phyloP scores from a whole-genome alignment of 2,329 filamentous ascomycete genomes.

The Aspergillus ibericus region DNA sequence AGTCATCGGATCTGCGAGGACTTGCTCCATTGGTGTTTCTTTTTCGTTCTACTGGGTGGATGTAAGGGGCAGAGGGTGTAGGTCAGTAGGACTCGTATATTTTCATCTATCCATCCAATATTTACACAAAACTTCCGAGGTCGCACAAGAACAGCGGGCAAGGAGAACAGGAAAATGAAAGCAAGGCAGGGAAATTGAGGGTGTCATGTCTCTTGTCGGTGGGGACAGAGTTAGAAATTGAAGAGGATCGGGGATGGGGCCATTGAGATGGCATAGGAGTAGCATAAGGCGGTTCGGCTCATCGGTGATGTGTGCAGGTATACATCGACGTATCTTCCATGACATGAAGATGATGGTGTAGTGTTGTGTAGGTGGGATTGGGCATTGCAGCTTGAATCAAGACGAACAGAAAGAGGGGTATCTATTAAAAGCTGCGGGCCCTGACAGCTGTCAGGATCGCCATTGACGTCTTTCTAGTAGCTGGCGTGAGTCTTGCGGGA shows the following conservation, averaged over 20 bases:
- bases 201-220: not conserved
- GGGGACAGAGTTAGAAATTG: not conserved
- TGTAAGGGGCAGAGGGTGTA: not conserved
- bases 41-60: too few relatives aligned
- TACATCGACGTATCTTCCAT: not conserved
- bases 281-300: not conserved
- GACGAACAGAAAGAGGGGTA: conserved; percentile 1
- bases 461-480: not conserved
- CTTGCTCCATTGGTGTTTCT: too few relatives aligned
- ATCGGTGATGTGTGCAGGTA: not conserved
- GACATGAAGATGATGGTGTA: not conserved
- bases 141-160: not conserved
- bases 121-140: conserved; percentile 8
- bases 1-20: too few relatives aligned
- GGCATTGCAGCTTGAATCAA: conserved; percentile 1
- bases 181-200: not conserved
- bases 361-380: not conserved
- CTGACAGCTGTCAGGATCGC: not conserved
- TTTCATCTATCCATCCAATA: conserved; percentile 3
- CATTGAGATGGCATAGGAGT: too few relatives aligned
- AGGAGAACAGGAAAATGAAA: not conserved
- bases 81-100: not conserved
- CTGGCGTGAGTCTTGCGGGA: not conserved
- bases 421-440: conserved; percentile 4
- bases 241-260: too few relatives aligned